phyloP scores from a whole-genome alignment of 2,329 filamentous ascomycete genomes.

The Trichoderma sp. region DNA sequence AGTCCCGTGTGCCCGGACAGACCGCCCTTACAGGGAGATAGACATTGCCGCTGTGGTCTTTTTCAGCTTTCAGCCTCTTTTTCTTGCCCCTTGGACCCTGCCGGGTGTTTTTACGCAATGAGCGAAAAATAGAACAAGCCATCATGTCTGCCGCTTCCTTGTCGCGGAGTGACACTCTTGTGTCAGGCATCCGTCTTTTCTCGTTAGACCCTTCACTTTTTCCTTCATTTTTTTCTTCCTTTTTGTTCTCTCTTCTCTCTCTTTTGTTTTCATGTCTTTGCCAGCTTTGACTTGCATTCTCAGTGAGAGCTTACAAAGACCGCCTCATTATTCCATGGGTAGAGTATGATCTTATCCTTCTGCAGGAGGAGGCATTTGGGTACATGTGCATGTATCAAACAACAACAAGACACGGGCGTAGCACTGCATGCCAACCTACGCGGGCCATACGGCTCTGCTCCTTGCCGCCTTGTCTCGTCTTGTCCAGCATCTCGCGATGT shows the following conservation, averaged over 20 bases:
- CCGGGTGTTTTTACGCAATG: background rate
- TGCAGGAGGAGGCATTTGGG: background rate
- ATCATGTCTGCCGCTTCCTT: constrained; percentile 2
- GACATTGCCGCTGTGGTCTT: background rate
- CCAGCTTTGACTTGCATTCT: too few species aligned
- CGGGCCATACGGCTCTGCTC: too few species aligned
- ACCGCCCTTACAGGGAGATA: background rate
- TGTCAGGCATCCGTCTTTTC: background rate
- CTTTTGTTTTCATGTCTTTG: too few species aligned
- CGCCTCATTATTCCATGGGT: too few species aligned
- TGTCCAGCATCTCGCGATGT: too few species aligned
- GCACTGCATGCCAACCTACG: too few species aligned
- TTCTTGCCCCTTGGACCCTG: background rate
- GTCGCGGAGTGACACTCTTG: background rate
- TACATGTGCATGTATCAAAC: background rate
- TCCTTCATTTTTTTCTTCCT: background rate
- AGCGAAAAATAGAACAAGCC: constrained; percentile 2
- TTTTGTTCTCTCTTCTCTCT: background rate
- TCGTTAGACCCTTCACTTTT: background rate
- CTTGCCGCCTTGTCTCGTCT: too few species aligned
- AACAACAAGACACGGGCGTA: background rate
- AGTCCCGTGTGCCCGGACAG: constrained; percentile 5
- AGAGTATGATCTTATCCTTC: too few species aligned
- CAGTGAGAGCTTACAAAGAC: too few species aligned
- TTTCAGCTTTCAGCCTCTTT: constrained; percentile 20